These are phyloP conservation scores for Scedosporium aurantiacum DNA, from an alignment of 2,329 filamentous ascomycete species.

Conservation along the genomic window DNA sequence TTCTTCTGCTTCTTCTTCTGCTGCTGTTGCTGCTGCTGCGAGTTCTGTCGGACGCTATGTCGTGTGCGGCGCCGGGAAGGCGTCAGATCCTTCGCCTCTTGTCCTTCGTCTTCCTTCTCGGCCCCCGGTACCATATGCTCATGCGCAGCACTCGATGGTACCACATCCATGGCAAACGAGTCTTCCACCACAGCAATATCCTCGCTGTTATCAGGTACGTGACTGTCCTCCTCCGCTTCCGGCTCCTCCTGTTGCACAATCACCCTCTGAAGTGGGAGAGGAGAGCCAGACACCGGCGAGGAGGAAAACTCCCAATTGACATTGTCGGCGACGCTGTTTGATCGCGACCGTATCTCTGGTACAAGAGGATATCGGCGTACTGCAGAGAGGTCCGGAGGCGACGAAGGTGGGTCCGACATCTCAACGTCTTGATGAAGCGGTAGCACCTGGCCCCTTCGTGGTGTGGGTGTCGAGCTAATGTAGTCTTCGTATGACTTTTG, in stretches of 20 bases:
- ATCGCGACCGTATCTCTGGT: conserved; percentile 39
- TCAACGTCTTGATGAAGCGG: conserved; percentile 35
- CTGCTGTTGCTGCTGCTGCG: conserved; percentile 11
- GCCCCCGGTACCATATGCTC: neutral
- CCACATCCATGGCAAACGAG: conserved; percentile 12
- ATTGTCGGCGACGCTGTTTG: conserved; percentile 24
- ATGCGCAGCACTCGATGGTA: conserved; percentile 18
- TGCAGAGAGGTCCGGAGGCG: conserved; percentile 35
- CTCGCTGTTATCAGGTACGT: conserved; percentile 5
- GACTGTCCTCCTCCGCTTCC: conserved; percentile 3
- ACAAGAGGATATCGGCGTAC: conserved; percentile 39
- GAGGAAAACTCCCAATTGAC: conserved; percentile 47
- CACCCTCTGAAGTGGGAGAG: conserved; percentile 15
- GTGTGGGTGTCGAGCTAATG: conserved; percentile 50
- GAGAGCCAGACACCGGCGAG: conserved; percentile 35
- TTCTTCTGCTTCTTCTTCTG: neutral
- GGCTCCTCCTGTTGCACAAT: neutral
- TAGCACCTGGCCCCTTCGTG: conserved; percentile 41
- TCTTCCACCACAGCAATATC: conserved; percentile 4
- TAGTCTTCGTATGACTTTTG: conserved; percentile 35
- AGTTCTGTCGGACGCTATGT: neutral
- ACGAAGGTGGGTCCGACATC: conserved; percentile 44
- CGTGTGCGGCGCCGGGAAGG: conserved; percentile 1
- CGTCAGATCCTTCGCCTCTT: neutral
- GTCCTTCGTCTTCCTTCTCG: conserved; percentile 12